Evolutionary conservation across 2,329 filamentous ascomycete genomes (phyloP), one percentile per base, ranked within the genome.

Genomic region (Fusarium tuaranense): DNA sequence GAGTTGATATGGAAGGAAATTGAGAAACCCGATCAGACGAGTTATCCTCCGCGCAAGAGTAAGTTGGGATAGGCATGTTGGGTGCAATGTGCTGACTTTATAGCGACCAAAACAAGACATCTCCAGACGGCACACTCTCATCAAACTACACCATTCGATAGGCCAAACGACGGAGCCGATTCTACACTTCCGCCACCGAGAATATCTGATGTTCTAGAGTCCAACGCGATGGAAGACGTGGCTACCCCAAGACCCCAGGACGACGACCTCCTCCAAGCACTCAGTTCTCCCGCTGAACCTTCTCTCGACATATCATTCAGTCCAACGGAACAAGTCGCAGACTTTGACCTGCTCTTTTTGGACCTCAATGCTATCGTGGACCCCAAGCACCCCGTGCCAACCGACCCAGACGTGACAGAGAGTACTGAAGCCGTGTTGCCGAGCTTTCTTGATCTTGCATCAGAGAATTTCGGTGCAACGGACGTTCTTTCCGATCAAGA

Each of bases 1-100:
- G 63, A 64, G 4, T 25, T 72, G 27, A 63, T 34, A 34, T 70
- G 61, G 63, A 70, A 70, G 27, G 67, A 67, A 39, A 70, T 67
- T 16, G 59, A 58, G 38, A 65, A 57, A n/a, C 70, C 64, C 6
- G 36, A 63, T 5, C 16, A 59, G 5, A 27, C 8, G 10, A 14
- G 30, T 20, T 14, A 14, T 25, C 16, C 20, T 18, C 27, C 58
- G 5, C 27, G 53, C n/a, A 34, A 57, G 48, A 53, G 48, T 53
- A 30, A 53, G 48, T 53, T 20, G 9, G 5, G n/a, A 58, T 30
- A 38, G 53, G 14, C 20, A 18, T 25, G 10, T 25, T 18, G 8
- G 53, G 16, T 36, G 32, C 30, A 22, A 10, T 3, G 16, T 38
- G 20, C 32, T 58, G 30, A 58, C 13, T 36, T 58, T 14, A 22